Evolutionary conservation across 129 eudicot species (phyloP).

Genomic region (Tanacetum coccineum): DNA sequence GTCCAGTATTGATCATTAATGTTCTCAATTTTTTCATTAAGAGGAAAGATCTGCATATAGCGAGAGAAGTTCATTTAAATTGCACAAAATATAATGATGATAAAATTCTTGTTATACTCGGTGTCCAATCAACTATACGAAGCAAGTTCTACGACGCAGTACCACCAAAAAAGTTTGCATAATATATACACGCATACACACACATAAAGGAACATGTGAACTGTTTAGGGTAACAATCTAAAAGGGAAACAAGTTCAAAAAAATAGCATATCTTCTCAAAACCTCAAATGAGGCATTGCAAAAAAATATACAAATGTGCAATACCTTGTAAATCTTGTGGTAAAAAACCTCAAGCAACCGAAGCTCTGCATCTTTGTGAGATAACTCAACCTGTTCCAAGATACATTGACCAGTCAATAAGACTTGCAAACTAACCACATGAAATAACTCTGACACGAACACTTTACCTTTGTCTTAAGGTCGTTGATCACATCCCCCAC

Average conservation of each 20-base stretch:
- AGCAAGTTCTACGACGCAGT: too few relatives aligned
- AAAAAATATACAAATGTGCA: neutral
- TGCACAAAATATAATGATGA: neutral
- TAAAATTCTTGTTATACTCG: neutral
- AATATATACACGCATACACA: too few relatives aligned
- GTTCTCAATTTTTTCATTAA: conserved; percentile 73
- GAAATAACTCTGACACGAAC: neutral
- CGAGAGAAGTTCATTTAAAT: neutral
- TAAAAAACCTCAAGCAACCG: conserved; percentile 74
- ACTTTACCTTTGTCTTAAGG: conserved; percentile 62
- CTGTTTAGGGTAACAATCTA: too few relatives aligned
- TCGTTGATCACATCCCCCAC: conserved; percentile 85
- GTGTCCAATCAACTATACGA: neutral
- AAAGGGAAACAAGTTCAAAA: too few relatives aligned
- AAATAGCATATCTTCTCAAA: too few relatives aligned
- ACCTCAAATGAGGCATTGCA: neutral
- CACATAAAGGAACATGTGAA: too few relatives aligned
- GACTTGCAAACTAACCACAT: neutral
- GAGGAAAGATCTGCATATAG: conserved; percentile 65
- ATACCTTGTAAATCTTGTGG: conserved; percentile 91
- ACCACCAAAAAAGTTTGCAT: too few relatives aligned
- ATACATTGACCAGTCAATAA: conserved; percentile 1
- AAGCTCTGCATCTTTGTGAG: conserved; percentile 73
- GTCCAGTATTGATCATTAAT: conserved; percentile 93
- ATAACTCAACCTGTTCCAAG: conserved; percentile 63